These are phyloP conservation scores for Tylopilus orsonianus DNA, from an alignment of 1,284 basidiomycete genomes.

Conservation along the genomic window DNA sequence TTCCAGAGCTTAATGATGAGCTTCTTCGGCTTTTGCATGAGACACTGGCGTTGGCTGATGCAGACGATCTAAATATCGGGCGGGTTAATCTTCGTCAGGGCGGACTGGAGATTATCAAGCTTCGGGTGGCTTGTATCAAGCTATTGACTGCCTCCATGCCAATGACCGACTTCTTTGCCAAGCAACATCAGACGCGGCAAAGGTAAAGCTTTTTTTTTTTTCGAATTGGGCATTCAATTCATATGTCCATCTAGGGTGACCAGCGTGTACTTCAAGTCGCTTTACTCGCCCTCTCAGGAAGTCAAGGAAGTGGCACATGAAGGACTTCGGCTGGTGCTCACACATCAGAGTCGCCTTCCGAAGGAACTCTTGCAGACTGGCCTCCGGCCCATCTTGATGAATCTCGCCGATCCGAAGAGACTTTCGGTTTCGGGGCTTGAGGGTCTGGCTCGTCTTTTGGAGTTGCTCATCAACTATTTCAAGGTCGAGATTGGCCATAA, in stretches of 20 bases:
- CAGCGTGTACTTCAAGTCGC: constrained; percentile 96
- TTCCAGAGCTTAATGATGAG: constrained; percentile 91
- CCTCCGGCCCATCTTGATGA: constrained; percentile 95
- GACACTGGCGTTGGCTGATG: constrained; percentile 93
- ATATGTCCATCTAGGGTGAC: constrained; percentile 65
- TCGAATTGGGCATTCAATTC: constrained; percentile 9
- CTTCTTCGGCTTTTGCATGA: constrained; percentile 92
- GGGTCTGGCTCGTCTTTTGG: constrained; percentile 92
- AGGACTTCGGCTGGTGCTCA: constrained; percentile 86
- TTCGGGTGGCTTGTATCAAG: constrained; percentile 95
- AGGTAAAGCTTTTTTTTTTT: constrained; percentile 50
- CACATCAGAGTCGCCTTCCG: constrained; percentile 89
- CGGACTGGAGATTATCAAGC: constrained; percentile 80
- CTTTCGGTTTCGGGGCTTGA: constrained; percentile 94
- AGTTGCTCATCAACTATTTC: constrained; percentile 98
- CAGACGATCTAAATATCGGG: constrained; percentile 85
- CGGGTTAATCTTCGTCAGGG: constrained; percentile 79
- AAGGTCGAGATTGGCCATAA: constrained; percentile 99
- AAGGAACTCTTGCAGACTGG: constrained; percentile 96
- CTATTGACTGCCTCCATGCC: constrained; percentile 94
- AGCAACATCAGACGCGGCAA: constrained; percentile 81
- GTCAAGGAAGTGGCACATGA: constrained; percentile 97
- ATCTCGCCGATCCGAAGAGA: constrained; percentile 94
- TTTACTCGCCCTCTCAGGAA: constrained; percentile 92
- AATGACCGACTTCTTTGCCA: constrained; percentile 87